These are phyloP conservation scores for Lactarius quietus DNA, from an alignment of 768 basidiomycete species.

Conservation along the genomic window DNA sequence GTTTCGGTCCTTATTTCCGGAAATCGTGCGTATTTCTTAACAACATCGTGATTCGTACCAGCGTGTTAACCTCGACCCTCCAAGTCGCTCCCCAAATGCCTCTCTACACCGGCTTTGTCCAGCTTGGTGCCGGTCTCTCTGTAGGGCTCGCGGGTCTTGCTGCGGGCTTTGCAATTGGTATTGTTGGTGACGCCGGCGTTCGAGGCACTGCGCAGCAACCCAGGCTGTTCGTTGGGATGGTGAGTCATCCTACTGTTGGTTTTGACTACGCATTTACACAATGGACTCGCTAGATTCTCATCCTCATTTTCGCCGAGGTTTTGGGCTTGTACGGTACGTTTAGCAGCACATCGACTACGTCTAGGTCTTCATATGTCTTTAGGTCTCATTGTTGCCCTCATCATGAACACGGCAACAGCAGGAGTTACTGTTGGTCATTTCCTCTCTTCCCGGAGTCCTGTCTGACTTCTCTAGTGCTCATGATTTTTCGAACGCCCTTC, in stretches of 20 bases:
- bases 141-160: constrained; percentile 95
- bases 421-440: neutral
- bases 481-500: constrained; percentile 1
- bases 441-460: neutral
- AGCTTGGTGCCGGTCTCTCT: constrained; percentile 90
- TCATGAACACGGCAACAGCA: constrained; percentile 42
- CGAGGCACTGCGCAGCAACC: constrained; percentile 97
- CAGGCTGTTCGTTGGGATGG: constrained; percentile 92
- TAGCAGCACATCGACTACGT: neutral
- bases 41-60: neutral
- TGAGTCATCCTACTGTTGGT: constrained; percentile 27
- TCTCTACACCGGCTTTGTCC: constrained; percentile 88
- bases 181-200: constrained; percentile 98
- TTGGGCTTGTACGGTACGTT: constrained; percentile 79
- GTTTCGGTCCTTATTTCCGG: constrained; percentile 94
- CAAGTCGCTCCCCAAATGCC: constrained; percentile 33
- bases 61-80: neutral
- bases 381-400: constrained; percentile 49
- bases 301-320: constrained; percentile 97
- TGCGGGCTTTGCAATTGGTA: constrained; percentile 97
- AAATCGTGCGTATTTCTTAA: constrained; percentile 60
- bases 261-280: neutral
- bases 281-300: constrained; percentile 42
- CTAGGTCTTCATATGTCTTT: neutral
- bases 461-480: constrained; percentile 17